Base-by-base conservation (phyloP, 495 filamentous ascomycete genomes). In the Chlorociboria aeruginascens region DNA sequence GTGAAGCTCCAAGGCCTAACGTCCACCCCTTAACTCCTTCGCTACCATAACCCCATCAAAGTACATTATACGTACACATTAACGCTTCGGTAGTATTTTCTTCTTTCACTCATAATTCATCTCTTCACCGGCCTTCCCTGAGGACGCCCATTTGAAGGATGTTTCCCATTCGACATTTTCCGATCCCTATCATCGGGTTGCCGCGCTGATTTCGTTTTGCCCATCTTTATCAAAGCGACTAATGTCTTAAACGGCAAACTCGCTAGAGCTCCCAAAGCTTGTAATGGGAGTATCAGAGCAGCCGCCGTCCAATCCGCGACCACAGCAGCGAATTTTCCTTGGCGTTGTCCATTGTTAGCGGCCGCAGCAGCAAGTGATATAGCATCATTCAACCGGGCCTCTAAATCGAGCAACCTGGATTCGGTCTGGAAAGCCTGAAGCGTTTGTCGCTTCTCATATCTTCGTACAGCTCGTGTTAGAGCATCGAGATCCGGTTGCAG, bases 371-470 rank as follows among this genome's bases (percentile, higher is more conserved):
- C 83, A 11, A 96, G 68, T 0, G 84, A 71, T 38, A 95, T 70
- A 1, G 86, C 83, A 53, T 96, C 89, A 30, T 77, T 76, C 14
- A 93, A 61, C 35, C 83, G 73, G 0, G 64, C 58, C 48, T 94
- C 82, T 12, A 96, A 65, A 20, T 77, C 73, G 20, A 72, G 69
- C 32, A 97, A 72, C 13, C 85, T 77, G 13, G 73, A 72, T 40
- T 97, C 88, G 8, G 79, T 90, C 52, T 89, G 80, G 45, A 81
- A 71, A 0, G 79, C 66, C 14, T 83, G 73, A 1, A 89, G 63
- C 0, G 82, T 79, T 9, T 81, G 78, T 48, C 87, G 82, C 62
- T 95, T 96, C 67, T 98, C 92, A 54, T 95, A 95, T n/a, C 87
- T 79, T 11, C 92, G 76, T 29, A 97, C 82, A 0, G 92, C 92